These are phyloP conservation scores for Stagonosporopsis vannaccii DNA, from an alignment of 2,329 filamentous ascomycete species.

Conservation along the genomic window DNA sequence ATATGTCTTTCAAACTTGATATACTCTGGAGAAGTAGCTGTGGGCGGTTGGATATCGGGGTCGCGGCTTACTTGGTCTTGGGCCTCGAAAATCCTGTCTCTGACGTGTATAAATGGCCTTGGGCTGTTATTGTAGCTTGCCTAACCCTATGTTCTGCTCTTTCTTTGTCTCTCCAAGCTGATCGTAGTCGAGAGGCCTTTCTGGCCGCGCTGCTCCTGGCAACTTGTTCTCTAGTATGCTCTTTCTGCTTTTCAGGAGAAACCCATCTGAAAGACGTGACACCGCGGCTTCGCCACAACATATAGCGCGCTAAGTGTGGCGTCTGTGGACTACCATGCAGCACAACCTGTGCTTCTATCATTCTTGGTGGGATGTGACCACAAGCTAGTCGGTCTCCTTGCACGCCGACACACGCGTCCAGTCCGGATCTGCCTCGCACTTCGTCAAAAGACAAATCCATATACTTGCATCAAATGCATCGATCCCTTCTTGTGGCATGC, in stretches of 20 bases:
- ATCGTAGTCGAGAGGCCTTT: not conserved
- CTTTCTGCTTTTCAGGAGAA: not conserved
- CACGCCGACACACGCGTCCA: slow-evolving; percentile 2
- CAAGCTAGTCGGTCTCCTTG: slow-evolving; percentile 23
- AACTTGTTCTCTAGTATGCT: slow-evolving; percentile 1
- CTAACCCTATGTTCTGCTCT: not conserved
- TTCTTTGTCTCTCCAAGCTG: not conserved
- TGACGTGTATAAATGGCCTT: no score
- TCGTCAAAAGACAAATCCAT: slow-evolving; percentile 21
- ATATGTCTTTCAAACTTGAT: no score
- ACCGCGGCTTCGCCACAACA: not conserved
- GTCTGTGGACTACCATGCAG: not conserved
- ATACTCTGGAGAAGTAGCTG: no score
- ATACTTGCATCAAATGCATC: slow-evolving; percentile 3
- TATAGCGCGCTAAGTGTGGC: not conserved
- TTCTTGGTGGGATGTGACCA: slow-evolving; percentile 3
- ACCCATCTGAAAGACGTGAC: not conserved
- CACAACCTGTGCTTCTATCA: not conserved
- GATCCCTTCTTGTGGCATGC: slow-evolving; percentile 2
- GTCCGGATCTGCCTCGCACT: slow-evolving; percentile 2
- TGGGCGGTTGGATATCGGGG: not conserved
- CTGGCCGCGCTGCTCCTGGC: not conserved
- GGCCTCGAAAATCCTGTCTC: not conserved
- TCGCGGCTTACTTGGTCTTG: not conserved
- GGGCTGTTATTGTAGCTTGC: not conserved